These are phyloP conservation scores for Phytopythium helicoides DNA, from an alignment of 352 stramenopile species.

Conservation along the genomic window DNA sequence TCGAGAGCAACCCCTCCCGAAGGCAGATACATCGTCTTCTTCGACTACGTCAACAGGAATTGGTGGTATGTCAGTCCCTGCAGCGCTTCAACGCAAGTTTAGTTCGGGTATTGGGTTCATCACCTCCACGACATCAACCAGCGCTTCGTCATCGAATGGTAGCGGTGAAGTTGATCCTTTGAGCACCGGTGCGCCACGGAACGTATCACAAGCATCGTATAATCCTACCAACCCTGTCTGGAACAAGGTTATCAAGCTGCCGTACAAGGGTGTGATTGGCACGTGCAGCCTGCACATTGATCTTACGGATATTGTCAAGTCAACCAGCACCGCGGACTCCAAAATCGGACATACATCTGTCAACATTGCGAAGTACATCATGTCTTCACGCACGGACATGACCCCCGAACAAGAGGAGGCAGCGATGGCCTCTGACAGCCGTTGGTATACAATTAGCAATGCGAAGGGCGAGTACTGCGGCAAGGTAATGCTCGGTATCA, in stretches of 20 bases:
- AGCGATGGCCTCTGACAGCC: conserved; percentile 64
- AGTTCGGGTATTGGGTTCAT: conserved; percentile 58
- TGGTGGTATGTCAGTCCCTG: conserved; percentile 63
- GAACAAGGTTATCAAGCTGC: conserved; percentile 77
- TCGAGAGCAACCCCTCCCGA: conserved; percentile 48
- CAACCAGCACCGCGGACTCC: conserved; percentile 23
- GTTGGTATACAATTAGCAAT: conserved; percentile 87
- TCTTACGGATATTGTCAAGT: conserved; percentile 53
- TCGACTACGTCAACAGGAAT: conserved; percentile 19
- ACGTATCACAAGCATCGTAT: conserved; percentile 54
- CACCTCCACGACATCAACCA: conserved; percentile 27
- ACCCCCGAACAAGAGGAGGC: conserved; percentile 56
- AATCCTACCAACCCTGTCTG: conserved; percentile 73
- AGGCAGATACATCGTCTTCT: conserved; percentile 17
- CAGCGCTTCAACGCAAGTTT: conserved; percentile 67
- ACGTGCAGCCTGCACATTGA: conserved; percentile 77
- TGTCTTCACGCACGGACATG: conserved; percentile 43
- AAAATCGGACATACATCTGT: conserved; percentile 67
- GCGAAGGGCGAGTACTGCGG: conserved; percentile 84
- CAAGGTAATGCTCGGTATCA: conserved; percentile 81
- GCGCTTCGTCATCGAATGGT: conserved; percentile 5
- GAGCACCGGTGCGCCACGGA: conserved; percentile 58
- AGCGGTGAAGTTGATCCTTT: conserved; percentile 37
- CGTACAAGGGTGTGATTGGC: conserved; percentile 74
- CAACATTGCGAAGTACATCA: conserved; percentile 85